phyloP scores from a whole-genome alignment of 345 rosid genomes.

The Sonneratia alba region DNA sequence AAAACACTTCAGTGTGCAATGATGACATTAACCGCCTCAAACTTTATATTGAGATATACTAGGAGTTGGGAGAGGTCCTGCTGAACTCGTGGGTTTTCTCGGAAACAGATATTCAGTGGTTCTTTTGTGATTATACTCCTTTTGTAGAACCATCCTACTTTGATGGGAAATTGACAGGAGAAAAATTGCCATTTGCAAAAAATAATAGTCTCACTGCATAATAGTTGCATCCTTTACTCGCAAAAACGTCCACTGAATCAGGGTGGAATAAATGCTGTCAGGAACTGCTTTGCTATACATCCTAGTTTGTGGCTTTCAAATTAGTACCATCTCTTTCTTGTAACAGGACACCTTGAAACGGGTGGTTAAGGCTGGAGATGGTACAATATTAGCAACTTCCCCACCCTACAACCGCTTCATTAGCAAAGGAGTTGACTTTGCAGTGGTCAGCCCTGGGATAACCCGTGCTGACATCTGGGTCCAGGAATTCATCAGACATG shows the following conservation, averaged over 20 bases:
- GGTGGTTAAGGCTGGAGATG: constrained; percentile 88
- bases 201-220: not conserved
- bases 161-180: not conserved
- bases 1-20: not conserved
- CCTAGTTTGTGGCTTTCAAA: not conserved
- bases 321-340: not conserved
- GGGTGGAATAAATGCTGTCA: not conserved
- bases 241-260: not conserved
- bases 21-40: not conserved
- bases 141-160: not conserved
- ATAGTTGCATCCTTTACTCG: not conserved
- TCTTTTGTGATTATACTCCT: not conserved
- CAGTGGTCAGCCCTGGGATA: constrained; percentile 71
- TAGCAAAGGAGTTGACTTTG: constrained; percentile 61
- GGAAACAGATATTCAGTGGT: not conserved
- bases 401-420: constrained; percentile 90
- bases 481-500: constrained; percentile 69
- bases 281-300: not conserved
- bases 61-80: not conserved
- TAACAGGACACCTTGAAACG: constrained; percentile 91
- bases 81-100: not conserved
- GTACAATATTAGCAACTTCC: constrained; percentile 80
- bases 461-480: constrained; percentile 65
- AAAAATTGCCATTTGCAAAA: too few relatives aligned
- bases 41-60: not conserved